phyloP scores from a whole-genome alignment of 805 yeast species.

The Candida quercuum region DNA sequence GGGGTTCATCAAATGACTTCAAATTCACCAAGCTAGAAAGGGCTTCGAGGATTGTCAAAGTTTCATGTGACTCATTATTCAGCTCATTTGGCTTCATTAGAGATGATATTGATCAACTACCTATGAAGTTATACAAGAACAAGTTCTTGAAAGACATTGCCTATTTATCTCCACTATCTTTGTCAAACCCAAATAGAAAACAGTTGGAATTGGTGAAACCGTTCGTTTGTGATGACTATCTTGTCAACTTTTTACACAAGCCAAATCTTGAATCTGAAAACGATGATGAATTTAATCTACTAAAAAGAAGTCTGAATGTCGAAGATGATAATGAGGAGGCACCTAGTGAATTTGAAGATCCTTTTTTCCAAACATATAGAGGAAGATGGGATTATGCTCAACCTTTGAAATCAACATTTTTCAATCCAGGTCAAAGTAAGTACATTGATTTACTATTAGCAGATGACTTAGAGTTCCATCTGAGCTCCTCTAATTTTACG shows the following conservation, averaged over 20 bases:
- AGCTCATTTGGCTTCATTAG: conserved; percentile 62
- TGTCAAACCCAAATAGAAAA: conserved; percentile 12
- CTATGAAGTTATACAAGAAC: conserved; percentile 44
- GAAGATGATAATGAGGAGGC: conserved; percentile 5
- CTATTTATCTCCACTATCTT: conserved; percentile 40
- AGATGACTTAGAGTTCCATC: conserved; percentile 5
- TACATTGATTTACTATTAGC: conserved; percentile 4
- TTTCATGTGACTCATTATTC: conserved; percentile 60
- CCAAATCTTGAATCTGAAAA: conserved; percentile 11
- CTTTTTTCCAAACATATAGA: conserved; percentile 9
- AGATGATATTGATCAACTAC: conserved; percentile 56
- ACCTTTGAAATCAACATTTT: conserved; percentile 12
- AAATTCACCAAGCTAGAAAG: conserved; percentile 52
- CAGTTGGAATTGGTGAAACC: conserved; percentile 13
- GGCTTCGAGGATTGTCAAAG: conserved; percentile 55
- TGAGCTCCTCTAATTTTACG: conserved; percentile 9
- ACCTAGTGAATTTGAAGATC: conserved; percentile 8
- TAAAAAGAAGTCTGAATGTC: neutral
- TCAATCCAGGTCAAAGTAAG: neutral
- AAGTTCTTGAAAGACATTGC: conserved; percentile 48
- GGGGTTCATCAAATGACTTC: conserved; percentile 24
- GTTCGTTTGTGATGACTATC: conserved; percentile 6
- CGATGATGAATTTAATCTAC: conserved; percentile 6
- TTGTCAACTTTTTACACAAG: conserved; percentile 14
- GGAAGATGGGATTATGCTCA: conserved; percentile 20